Evolutionary conservation across 176 grass and related monocot species (phyloP).

Genomic region (Ensete glaucum): DNA sequence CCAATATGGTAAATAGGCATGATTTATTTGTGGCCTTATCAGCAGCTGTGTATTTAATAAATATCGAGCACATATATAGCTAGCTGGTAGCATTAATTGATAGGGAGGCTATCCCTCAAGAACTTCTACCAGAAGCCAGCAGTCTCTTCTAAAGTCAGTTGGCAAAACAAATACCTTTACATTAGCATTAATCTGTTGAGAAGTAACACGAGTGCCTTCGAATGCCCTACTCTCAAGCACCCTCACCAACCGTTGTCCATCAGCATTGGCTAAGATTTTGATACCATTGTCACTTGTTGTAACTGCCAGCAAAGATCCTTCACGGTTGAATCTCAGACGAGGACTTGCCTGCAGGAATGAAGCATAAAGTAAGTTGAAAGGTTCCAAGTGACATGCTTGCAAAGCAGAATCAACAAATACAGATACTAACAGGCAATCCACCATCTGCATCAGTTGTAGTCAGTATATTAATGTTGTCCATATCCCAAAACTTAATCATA

Average conservation of each 20-base stretch:
- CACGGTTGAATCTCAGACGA: slow-evolving; percentile 90
- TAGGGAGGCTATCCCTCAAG: too few species aligned
- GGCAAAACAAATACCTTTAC: slow-evolving; percentile 14
- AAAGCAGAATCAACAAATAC: not conserved
- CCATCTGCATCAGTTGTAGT: slow-evolving; percentile 74
- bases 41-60: too few species aligned
- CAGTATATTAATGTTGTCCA: slow-evolving; percentile 81
- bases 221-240: slow-evolving; percentile 87
- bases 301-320: slow-evolving; percentile 94
- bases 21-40: too few species aligned
- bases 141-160: too few species aligned
- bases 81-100: too few species aligned
- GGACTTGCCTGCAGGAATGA: slow-evolving; percentile 65
- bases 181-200: slow-evolving; percentile 86
- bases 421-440: slow-evolving; percentile 76
- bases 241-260: slow-evolving; percentile 84
- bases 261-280: slow-evolving; percentile 92
- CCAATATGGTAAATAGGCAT: too few species aligned
- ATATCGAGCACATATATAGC: too few species aligned
- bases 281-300: slow-evolving; percentile 91
- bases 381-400: not conserved
- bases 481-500: slow-evolving; percentile 98
- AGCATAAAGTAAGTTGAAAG: slow-evolving; percentile 1
- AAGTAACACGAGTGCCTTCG: slow-evolving; percentile 63
- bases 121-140: too few species aligned